Evolutionary conservation across 495 filamentous ascomycete genomes (phyloP).

Genomic region (Aspergillus hancockii): DNA sequence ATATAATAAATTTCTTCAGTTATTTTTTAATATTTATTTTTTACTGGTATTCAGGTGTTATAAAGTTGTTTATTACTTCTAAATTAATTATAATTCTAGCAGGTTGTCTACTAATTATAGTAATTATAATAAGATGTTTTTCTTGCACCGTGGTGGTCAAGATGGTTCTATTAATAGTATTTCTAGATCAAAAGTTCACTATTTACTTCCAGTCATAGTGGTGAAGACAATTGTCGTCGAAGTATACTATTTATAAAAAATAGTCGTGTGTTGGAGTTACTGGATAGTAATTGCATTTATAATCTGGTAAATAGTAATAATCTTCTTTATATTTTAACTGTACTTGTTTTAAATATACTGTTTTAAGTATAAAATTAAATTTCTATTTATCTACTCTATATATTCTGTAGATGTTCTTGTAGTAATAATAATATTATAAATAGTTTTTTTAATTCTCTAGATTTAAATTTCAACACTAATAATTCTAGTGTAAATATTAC

Average conservation of each 20-base stretch:
- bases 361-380: too few species aligned
- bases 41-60: neutral
- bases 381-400: neutral
- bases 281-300: neutral
- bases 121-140: too few species aligned
- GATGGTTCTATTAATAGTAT: too few species aligned
- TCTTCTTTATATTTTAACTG: too few species aligned
- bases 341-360: too few species aligned
- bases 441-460: neutral
- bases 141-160: too few species aligned
- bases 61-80: neutral
- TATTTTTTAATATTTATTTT: neutral
- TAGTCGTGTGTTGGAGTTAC: neutral
- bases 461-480: neutral
- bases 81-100: too few species aligned
- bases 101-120: too few species aligned
- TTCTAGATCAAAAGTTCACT: neutral
- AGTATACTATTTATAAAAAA: neutral
- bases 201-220: neutral
- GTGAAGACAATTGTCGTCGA: neutral
- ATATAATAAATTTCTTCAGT: neutral
- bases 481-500: neutral
- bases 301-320: too few species aligned
- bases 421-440: neutral
- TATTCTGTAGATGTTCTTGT: too few species aligned